Evolutionary conservation across 257 asterid genomes (phyloP), one percentile per base, ranked within the genome.

Genomic region (Penstemon barbatus): DNA sequence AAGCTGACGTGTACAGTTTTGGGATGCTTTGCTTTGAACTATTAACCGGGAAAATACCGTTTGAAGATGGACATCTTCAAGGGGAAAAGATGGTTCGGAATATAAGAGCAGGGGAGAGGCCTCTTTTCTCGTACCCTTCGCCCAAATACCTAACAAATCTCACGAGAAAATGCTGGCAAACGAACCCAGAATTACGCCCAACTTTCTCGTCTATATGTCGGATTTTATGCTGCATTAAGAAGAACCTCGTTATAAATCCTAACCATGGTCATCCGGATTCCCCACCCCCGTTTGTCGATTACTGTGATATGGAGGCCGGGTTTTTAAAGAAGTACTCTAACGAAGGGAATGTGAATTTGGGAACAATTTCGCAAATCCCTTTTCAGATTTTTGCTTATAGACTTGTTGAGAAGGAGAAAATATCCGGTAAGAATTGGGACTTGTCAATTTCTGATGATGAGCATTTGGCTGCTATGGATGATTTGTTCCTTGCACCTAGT

Each of bases 11-110:
- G 1, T 92, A 87, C 68, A 92, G 98, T 67, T 92, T 86, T 39
- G 94, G 90, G 19, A 92, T 92, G 98, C 83, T 89, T 33, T 92
- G 96, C 77, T 92, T 87, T 65, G 88, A 87, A 40, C 85, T 92
- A 74, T 63, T 92, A 52, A 89, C 93, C 0, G 96, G 96, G 54
- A 92, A 92, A 77, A 82, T 88, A 71, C 97, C 97, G 0, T 84
- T 86, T 15, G 90, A 81, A 56, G 98, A 89, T 42, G 76, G 88
- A 55, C 92, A 83, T 59, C 84, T 87, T 3, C 92, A 87, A 78
- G 98, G 97, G 45, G 97, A 87, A 11, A 86, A 82, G 73, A 84
- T 86, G 82, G 84, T 56, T n/a, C 71, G 94, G 65, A 87, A 87
- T 61, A 82, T 92, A 37, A 72, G 80, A 75, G 93, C 92, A 7